These are phyloP conservation scores for Pseudocercospora crystallina DNA, from an alignment of 2,329 filamentous ascomycete species.

Conservation along the genomic window DNA sequence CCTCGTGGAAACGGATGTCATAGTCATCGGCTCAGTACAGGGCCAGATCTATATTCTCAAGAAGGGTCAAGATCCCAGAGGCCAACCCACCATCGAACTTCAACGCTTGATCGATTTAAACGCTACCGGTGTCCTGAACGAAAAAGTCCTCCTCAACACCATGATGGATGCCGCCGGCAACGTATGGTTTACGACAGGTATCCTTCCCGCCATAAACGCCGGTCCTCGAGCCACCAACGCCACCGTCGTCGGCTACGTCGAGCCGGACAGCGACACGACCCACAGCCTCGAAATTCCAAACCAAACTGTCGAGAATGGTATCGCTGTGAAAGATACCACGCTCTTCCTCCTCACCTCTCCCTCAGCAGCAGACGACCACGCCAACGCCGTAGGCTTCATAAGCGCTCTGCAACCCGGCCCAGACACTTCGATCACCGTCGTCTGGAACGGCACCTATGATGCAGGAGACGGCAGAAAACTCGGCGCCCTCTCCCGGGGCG, in stretches of 20 bases:
- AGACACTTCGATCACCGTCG: neutral
- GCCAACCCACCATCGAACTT: neutral
- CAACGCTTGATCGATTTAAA: constrained; percentile 1
- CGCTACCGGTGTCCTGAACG: neutral
- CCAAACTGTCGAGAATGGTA: constrained; percentile 1
- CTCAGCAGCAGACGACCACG: neutral
- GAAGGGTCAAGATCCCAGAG: neutral
- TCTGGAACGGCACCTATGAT: neutral
- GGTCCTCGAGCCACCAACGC: neutral
- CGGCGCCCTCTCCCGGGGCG: neutral
- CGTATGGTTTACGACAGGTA: neutral
- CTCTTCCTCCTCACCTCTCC: neutral
- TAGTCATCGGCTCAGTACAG: neutral
- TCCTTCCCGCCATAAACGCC: neutral
- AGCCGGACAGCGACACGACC: neutral
- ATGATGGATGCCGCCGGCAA: neutral
- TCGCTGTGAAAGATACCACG: neutral
- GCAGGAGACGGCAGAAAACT: neutral
- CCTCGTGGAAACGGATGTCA: neutral
- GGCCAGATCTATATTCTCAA: neutral
- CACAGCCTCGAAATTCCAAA: constrained; percentile 1
- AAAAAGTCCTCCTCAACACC: neutral
- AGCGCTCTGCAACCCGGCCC: neutral
- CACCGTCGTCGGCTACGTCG: neutral
- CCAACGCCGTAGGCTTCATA: neutral